Evolutionary conservation across 1,284 basidiomycete species (phyloP).

Genomic region (Irpex sp.): DNA sequence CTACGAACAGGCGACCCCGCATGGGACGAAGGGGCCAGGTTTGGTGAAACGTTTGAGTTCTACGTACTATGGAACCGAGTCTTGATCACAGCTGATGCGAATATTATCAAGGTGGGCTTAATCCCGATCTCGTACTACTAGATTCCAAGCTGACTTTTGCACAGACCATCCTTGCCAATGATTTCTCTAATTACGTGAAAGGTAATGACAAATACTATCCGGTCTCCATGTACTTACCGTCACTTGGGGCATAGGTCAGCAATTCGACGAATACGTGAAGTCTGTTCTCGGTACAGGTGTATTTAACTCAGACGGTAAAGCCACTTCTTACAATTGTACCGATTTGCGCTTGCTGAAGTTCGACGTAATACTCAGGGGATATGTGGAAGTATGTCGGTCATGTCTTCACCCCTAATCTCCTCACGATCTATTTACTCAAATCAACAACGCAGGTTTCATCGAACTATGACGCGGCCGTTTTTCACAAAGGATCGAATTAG

Average conservation of each 20-base stretch:
- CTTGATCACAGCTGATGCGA: conserved; percentile 19
- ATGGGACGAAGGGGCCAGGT: conserved; percentile 14
- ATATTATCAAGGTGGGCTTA: conserved; percentile 19
- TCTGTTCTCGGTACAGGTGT: conserved; percentile 41
- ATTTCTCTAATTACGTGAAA: conserved; percentile 21
- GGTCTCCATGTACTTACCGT: not conserved
- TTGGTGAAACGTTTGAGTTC: conserved; percentile 14
- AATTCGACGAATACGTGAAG: conserved; percentile 25
- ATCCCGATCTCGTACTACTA: not conserved
- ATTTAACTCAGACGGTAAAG: conserved; percentile 31
- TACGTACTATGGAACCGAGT: conserved; percentile 18
- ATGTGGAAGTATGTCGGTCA: conserved; percentile 25
- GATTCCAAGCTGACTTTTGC: not conserved
- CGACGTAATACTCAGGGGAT: conserved; percentile 17
- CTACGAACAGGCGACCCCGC: conserved; percentile 15
- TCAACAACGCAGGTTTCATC: conserved; percentile 21
- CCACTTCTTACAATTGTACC: not conserved
- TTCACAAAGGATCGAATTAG: conserved; percentile 21
- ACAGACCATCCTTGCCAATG: conserved; percentile 21
- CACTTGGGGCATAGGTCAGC: conserved; percentile 17
- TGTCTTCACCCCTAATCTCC: not conserved
- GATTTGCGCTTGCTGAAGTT: not conserved
- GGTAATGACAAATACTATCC: conserved; percentile 8
- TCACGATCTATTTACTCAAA: too few species aligned
- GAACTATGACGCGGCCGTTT: conserved; percentile 28